Conservation (phyloP, 345 rosid species). For the Clausena lansium region DNA sequence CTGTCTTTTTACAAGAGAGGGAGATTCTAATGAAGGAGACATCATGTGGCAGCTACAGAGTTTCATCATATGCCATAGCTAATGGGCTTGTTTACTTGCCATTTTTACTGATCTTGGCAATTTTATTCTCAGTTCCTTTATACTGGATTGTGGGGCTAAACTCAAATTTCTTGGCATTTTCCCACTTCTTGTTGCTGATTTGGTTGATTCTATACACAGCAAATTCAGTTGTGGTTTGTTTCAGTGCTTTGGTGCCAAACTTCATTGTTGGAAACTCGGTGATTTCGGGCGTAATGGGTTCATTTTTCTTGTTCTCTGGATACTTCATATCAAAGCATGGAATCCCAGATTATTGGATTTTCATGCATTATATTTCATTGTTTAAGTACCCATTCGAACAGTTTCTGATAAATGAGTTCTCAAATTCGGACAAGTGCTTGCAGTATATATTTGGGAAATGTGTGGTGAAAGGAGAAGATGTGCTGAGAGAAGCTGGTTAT, state of each 20-base stretch:
- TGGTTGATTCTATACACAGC: conserved; percentile 97
- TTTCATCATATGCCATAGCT: conserved; percentile 84
- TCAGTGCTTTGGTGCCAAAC: conserved; percentile 87
- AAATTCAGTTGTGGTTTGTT: conserved; percentile 90
- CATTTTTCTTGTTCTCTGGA: conserved; percentile 92
- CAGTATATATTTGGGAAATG: conserved; percentile 66
- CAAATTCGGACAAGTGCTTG: conserved; percentile 70
- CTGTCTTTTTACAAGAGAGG: conserved; percentile 85
- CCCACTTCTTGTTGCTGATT: conserved; percentile 68
- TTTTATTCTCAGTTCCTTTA: conserved; percentile 65
- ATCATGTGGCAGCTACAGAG: conserved; percentile 80
- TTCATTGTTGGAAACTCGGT: conserved; percentile 91
- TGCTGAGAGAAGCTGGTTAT: conserved; percentile 75
- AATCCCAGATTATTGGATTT: conserved; percentile 88
- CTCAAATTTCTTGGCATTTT: conserved; percentile 60
- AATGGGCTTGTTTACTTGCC: conserved; percentile 91
- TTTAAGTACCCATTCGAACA: conserved; percentile 99
- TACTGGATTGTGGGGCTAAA: conserved; percentile 92
- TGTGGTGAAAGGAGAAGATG: conserved; percentile 58
- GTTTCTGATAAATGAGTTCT: conserved; percentile 87
- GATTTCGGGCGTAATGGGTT: conserved; percentile 93
- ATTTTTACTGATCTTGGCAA: conserved; percentile 76
- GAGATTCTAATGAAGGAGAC: conserved; percentile 91
- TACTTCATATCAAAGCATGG: conserved; percentile 82
- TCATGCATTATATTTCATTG: conserved; percentile 86